These are phyloP conservation scores for Endocarpon pusillum DNA, from an alignment of 495 filamentous ascomycete genomes.

Conservation along the genomic window DNA sequence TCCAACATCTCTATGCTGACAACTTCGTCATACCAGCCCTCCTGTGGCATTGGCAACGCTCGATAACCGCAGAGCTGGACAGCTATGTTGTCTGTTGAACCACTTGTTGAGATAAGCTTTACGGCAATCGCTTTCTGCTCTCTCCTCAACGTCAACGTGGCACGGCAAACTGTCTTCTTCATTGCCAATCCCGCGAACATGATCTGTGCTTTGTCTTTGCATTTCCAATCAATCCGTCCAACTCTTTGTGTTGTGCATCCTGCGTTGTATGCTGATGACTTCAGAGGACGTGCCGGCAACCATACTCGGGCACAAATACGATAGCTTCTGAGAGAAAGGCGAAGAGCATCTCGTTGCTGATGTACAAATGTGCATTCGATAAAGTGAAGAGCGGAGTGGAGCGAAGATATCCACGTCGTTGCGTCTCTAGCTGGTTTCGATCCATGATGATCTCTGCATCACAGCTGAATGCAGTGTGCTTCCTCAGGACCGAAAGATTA, in stretches of 20 bases:
- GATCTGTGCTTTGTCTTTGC: conserved; percentile 44
- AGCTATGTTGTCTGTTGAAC: conserved; percentile 33
- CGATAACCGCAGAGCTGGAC: conserved; percentile 47
- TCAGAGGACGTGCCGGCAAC: conserved; percentile 17
- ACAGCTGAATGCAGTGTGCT: too few relatives aligned
- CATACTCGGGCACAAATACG: conserved; percentile 62
- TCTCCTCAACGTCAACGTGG: conserved; percentile 43
- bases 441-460: conserved; percentile 55
- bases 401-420: conserved; percentile 37
- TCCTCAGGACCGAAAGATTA: too few relatives aligned
- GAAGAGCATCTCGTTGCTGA: conserved; percentile 56
- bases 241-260: conserved; percentile 47
- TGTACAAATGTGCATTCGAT: conserved; percentile 55
- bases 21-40: conserved; percentile 45
- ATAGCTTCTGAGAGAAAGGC: conserved; percentile 57
- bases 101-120: conserved; percentile 33
- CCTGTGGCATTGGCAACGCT: conserved; percentile 28
- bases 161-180: conserved; percentile 37
- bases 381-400: conserved; percentile 36
- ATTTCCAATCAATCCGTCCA: conserved; percentile 40
- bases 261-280: conserved; percentile 34
- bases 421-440: conserved; percentile 35
- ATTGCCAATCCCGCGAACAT: conserved; percentile 51
- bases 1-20: conserved; percentile 64
- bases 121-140: conserved; percentile 47